Evolutionary conservation across 306 rosid genomes (phyloP).

Genomic region (Begonia peltatifolia): DNA sequence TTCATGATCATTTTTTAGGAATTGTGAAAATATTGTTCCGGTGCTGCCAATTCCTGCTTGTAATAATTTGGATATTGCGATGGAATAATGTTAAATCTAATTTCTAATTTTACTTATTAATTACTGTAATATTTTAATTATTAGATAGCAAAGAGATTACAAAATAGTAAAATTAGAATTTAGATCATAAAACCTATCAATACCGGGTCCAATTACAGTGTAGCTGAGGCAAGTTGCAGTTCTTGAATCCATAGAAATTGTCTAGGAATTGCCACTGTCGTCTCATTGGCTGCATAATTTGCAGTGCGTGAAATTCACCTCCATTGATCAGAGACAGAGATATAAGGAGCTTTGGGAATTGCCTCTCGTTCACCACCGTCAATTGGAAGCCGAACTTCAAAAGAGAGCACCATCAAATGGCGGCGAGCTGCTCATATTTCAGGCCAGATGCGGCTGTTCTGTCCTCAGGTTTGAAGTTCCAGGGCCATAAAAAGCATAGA

Average conservation of each 20-base stretch:
- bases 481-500: constrained; percentile 45
- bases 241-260: constrained; percentile 11
- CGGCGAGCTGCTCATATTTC: constrained; percentile 65
- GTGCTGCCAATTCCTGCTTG: too few relatives aligned
- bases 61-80: too few relatives aligned
- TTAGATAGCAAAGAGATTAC: too few relatives aligned
- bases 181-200: too few relatives aligned
- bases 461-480: constrained; percentile 95
- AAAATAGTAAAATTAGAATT: too few relatives aligned
- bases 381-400: constrained; percentile 86
- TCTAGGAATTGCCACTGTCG: too few relatives aligned
- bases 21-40: too few relatives aligned
- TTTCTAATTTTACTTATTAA: too few relatives aligned
- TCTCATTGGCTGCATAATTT: constrained; percentile 36
- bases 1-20: too few relatives aligned
- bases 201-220: too few relatives aligned
- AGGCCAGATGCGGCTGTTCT: constrained; percentile 92
- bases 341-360: constrained; percentile 69
- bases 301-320: constrained; percentile 57
- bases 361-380: constrained; percentile 81
- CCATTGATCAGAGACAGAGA: constrained; percentile 30
- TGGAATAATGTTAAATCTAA: too few relatives aligned
- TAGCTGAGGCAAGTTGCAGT: constrained; percentile 15
- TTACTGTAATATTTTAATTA: too few relatives aligned
- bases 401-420: constrained; percentile 95